A percentile compares a stretch with the other conserved stretches of the same genome.
phyloP scores from a whole-genome alignment of 192 early-diverging fungal species.

The Coemansia sp. region DNA sequence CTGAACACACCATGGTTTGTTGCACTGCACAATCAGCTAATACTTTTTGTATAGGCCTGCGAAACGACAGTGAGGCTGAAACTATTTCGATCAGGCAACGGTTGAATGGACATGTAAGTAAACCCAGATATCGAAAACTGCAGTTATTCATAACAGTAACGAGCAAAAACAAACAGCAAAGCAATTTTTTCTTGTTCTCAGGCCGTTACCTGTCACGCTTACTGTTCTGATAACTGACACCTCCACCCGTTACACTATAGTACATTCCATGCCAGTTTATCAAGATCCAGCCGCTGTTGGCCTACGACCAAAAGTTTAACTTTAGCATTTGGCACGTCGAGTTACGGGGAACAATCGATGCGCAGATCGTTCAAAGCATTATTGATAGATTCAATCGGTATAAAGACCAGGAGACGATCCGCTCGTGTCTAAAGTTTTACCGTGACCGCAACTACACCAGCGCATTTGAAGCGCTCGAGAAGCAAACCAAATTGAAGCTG shows the following conservation, averaged over 20 bases:
- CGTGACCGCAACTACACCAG: constrained; percentile 74
- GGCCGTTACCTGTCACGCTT: not conserved
- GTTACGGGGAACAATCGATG: constrained; percentile 72
- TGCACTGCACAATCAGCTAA: not conserved
- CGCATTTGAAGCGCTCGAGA: constrained; percentile 69
- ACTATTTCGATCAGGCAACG: constrained; percentile 81
- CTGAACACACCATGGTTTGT: not conserved
- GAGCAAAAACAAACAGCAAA: not conserved
- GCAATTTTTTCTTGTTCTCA: not conserved
- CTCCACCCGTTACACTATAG: constrained; percentile 20
- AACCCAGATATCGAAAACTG: not conserved
- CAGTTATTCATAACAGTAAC: not conserved
- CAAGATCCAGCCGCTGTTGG: constrained; percentile 87
- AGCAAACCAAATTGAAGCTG: constrained; percentile 60
- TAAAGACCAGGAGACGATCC: constrained; percentile 75
- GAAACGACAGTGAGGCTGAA: constrained; percentile 79
- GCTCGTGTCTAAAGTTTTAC: constrained; percentile 88
- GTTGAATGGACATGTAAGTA: constrained; percentile 64
- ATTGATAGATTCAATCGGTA: constrained; percentile 50
- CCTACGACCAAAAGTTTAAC: constrained; percentile 92
- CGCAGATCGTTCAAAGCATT: constrained; percentile 61
- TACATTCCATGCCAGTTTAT: constrained; percentile 88
- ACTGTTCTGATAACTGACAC: not conserved
- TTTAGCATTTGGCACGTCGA: constrained; percentile 96
- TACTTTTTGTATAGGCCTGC: constrained; percentile 40